phyloP scores from a whole-genome alignment of 495 filamentous ascomycete species.

The Neurospora terricola region DNA sequence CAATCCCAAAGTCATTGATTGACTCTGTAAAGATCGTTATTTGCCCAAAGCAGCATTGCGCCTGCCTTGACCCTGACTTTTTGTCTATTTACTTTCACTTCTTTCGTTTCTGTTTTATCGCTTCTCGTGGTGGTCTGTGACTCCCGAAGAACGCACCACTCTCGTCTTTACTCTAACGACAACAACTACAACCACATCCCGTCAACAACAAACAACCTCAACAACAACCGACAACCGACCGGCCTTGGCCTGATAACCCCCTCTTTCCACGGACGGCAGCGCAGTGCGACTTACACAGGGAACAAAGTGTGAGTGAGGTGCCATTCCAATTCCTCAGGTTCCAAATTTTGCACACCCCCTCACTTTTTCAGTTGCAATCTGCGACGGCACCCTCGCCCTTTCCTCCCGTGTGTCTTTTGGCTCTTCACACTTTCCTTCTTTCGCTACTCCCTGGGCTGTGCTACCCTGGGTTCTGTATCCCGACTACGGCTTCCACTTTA shows the following conservation, averaged over 20 bases:
- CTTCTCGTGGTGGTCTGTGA: conserved; percentile 3
- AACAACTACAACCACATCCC: background rate
- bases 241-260: conserved; percentile 19
- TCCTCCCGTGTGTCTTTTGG: background rate
- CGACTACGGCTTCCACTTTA: background rate
- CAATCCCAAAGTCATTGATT: conserved; percentile 14
- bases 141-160: conserved; percentile 5
- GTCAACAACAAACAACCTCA: conserved; percentile 4
- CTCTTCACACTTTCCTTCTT: background rate
- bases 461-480: background rate
- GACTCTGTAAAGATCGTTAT: conserved; percentile 10
- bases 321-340: conserved; percentile 12
- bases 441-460: background rate
- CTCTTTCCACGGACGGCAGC: conserved; percentile 22
- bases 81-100: background rate
- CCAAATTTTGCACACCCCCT: conserved; percentile 1
- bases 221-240: conserved; percentile 4
- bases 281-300: conserved; percentile 21
- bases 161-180: background rate
- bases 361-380: background rate
- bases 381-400: background rate
- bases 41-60: conserved; percentile 19
- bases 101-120: background rate
- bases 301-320: conserved; percentile 18
- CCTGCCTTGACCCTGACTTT: conserved; percentile 9